Evolutionary conservation across 768 basidiomycete species (phyloP).

Genomic region (Agrocybe pediades): DNA sequence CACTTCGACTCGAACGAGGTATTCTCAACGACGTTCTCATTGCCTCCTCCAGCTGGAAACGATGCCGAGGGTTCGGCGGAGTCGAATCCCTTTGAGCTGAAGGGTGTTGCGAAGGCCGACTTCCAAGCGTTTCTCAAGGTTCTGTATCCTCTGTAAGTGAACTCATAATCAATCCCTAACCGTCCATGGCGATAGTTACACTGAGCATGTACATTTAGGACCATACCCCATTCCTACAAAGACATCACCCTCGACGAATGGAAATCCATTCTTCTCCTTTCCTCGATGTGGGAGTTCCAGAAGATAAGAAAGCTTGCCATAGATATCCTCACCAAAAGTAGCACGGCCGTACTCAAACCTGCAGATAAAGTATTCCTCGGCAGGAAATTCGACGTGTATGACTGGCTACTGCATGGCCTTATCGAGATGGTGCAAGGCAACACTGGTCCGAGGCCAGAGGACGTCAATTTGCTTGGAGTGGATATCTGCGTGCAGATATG

Average conservation of each 20-base stretch:
- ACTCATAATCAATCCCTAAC: too few relatives aligned
- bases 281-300: slow-evolving; percentile 15
- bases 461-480: slow-evolving; percentile 29
- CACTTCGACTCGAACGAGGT: slow-evolving; percentile 4
- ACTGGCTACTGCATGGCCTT: slow-evolving; percentile 35
- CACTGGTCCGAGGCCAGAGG: slow-evolving; percentile 23
- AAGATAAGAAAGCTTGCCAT: slow-evolving; percentile 22
- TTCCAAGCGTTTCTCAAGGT: slow-evolving; percentile 17
- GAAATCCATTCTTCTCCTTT: slow-evolving; percentile 11
- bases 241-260: slow-evolving; percentile 12
- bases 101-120: slow-evolving; percentile 12
- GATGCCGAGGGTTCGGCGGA: slow-evolving; percentile 12
- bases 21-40: slow-evolving; percentile 6
- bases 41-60: slow-evolving; percentile 4
- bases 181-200: too few relatives aligned
- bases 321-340: slow-evolving; percentile 13
- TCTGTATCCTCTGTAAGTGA: slow-evolving; percentile 19
- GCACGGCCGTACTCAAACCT: slow-evolving; percentile 10
- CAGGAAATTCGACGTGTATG: slow-evolving; percentile 27
- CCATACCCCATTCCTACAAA: neutral
- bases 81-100: slow-evolving; percentile 16
- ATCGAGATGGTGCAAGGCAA: slow-evolving; percentile 22
- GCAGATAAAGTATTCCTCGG: slow-evolving; percentile 32
- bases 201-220: neutral
- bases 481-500: slow-evolving; percentile 23